Evolutionary conservation across 2,329 filamentous ascomycete species (phyloP), one percentile per base, ranked within the genome.

Genomic region (Hymenotorrendiella dingleyae): DNA sequence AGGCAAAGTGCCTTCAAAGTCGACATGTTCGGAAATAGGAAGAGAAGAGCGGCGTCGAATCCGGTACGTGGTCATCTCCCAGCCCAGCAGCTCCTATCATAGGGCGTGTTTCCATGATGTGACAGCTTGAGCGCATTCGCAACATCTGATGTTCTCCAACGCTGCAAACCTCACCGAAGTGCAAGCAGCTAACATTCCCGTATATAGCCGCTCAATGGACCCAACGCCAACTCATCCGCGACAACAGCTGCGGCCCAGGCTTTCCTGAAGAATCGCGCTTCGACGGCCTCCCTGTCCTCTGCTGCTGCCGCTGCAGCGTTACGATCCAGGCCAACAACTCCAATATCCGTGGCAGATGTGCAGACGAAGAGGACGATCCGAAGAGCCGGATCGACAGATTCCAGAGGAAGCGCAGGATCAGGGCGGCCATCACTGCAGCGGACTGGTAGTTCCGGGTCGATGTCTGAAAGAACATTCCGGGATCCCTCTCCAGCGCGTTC

Each of bases 401-500:
- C 87, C 4, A 69, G 77, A 36, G 72, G 70, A 26, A 78, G 74
- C 28, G 54, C 64, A 34, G 59, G 67, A 46, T 44, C 67, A 63
- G 39, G 29, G 27, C 35, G 52, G 51, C 54, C 60, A 61, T 67
- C 69, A 40, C 67, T 90, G 47, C 73, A 82, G 48, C 73, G 86
- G 56, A 72, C 75, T 27, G 75, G 72, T 42, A 94, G 90, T 65
- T 76, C 76, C 21, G 76, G 80, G 17, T 95, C 89, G 37, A 94
- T 97, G 90, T 83, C 79, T 22, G 86, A 91, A 62, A 79, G 91
- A 45, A 90, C 88, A 1, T 95, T 96, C 64, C 80, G 90, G 53
- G 84, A 84, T 10, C 80, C 82, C 3, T 94, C 82, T 4, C 86
- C 74, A 62, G 65, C 64, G 60, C 70, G 71, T 42, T 59, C 37